phyloP scores from a whole-genome alignment of 306 rosid species.

The Luffa acutangula region DNA sequence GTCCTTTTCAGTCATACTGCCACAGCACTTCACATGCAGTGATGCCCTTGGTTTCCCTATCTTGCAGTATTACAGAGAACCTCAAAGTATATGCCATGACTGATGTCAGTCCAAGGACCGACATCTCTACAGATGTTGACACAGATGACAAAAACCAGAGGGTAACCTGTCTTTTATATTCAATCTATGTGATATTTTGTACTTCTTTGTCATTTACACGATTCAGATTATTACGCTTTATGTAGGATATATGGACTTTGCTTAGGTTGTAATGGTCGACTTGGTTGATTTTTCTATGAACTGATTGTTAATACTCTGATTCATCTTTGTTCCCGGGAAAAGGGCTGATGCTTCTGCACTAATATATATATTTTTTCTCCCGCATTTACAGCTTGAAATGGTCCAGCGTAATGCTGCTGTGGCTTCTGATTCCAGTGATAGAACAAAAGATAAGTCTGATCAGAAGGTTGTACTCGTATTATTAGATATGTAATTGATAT shows the following conservation, averaged over 20 bases:
- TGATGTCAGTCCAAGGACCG: conserved; percentile 95
- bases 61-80: conserved; percentile 29
- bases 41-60: conserved; percentile 15
- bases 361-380: conserved; percentile 15
- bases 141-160: conserved; percentile 81
- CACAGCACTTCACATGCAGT: not conserved
- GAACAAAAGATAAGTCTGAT: conserved; percentile 81
- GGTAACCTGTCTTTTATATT: conserved; percentile 36
- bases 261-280: not conserved
- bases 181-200: not conserved
- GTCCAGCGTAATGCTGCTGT: conserved; percentile 34
- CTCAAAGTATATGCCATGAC: conserved; percentile 65
- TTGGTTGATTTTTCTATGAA: not conserved
- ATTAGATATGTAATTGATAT: not conserved
- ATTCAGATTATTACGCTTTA: not conserved
- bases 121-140: conserved; percentile 92
- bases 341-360: not conserved
- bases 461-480: conserved; percentile 58
- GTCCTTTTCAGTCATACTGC: not conserved
- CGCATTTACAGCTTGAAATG: conserved; percentile 56
- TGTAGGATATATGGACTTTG: not conserved
- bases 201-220: not conserved
- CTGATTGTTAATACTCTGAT: not conserved
- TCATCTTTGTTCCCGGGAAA: conserved; percentile 6
- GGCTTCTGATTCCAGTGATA: conserved; percentile 89